phyloP scores from a whole-genome alignment of 2,329 filamentous ascomycete genomes.

The Aspergillus ruber region DNA sequence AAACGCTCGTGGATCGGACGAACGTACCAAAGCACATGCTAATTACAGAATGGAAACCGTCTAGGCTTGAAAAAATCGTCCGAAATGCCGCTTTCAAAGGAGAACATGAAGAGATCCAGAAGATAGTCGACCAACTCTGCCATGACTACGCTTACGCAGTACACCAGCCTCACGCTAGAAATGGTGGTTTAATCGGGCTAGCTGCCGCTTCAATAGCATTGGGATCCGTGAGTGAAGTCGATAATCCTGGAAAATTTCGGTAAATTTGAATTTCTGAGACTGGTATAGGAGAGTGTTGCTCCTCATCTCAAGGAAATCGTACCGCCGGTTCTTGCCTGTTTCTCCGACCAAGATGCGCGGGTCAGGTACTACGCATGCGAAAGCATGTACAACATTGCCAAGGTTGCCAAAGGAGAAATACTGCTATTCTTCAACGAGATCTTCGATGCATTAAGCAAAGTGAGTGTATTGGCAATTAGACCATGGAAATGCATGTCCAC shows the following conservation, averaged over 20 bases:
- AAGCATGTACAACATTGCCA: constrained; percentile 99
- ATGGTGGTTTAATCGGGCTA: constrained; percentile 90
- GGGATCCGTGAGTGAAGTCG: constrained; percentile 62
- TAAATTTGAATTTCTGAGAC: constrained; percentile 4
- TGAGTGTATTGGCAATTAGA: constrained; percentile 34
- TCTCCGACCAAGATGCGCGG: constrained; percentile 93
- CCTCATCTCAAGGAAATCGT: constrained; percentile 90
- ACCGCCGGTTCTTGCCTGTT: constrained; percentile 92
- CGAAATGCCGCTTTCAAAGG: constrained; percentile 71
- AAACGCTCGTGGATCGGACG: not conserved
- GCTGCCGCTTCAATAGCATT: constrained; percentile 94
- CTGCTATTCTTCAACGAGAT: constrained; percentile 97
- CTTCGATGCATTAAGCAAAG: constrained; percentile 95
- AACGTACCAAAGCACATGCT: not conserved
- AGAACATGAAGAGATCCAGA: constrained; percentile 73
- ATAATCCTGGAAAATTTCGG: not conserved
- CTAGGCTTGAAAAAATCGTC: constrained; percentile 81
- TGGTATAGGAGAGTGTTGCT: constrained; percentile 66
- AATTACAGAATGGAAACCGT: constrained; percentile 2
- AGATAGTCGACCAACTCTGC: constrained; percentile 90
- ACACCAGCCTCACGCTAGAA: constrained; percentile 91
- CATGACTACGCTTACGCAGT: constrained; percentile 97
- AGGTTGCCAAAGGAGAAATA: constrained; percentile 97
- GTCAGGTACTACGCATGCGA: constrained; percentile 98
- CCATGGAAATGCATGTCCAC: constrained; percentile 6